Percentiles rank a stretch among this genome's conserved stretches.
Conservation (phyloP, 2,329 filamentous ascomycete species). For the Monilinia fructicola region DNA sequence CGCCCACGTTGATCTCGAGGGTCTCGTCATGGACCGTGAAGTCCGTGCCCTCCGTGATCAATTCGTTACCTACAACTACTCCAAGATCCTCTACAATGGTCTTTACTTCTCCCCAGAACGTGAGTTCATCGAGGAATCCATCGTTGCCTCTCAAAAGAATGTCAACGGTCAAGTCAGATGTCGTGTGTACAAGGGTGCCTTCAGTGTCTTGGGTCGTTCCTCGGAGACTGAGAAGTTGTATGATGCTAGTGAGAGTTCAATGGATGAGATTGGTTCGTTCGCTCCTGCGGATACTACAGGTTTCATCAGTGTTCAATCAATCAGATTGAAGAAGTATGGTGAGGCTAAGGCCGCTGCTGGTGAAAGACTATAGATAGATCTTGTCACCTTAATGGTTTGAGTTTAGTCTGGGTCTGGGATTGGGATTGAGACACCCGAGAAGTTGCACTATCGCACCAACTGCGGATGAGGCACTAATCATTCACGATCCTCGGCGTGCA, state of each 20-base stretch:
- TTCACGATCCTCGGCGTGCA: conserved; percentile 2
- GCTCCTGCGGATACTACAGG: conserved; percentile 63
- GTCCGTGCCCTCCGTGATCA: conserved; percentile 69
- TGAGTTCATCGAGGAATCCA: conserved; percentile 67
- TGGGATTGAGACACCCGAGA: not conserved
- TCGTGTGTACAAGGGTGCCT: conserved; percentile 65
- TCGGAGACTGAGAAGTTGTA: conserved; percentile 69
- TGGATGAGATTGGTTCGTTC: conserved; percentile 72
- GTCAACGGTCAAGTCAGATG: conserved; percentile 63
- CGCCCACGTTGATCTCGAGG: conserved; percentile 57
- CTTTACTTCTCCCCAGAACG: conserved; percentile 68
- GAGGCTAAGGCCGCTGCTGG: conserved; percentile 79
- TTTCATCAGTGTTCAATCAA: conserved; percentile 64
- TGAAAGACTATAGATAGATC: conserved; percentile 57
- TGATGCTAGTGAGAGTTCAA: conserved; percentile 62
- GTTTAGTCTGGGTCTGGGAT: conserved; percentile 8
- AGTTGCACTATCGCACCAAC: conserved; percentile 8
- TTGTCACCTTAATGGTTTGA: conserved; percentile 3
- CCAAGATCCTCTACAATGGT: conserved; percentile 60
- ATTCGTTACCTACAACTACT: conserved; percentile 65
- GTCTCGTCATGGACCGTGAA: conserved; percentile 66
- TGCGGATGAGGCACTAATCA: not conserved
- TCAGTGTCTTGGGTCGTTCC: conserved; percentile 58
- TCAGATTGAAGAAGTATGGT: conserved; percentile 60
- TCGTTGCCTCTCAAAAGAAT: conserved; percentile 58